Percentiles rank a stretch among this genome's conserved stretches.
phyloP scores from a whole-genome alignment of 768 basidiomycete genomes.

The Mycena alexandri region DNA sequence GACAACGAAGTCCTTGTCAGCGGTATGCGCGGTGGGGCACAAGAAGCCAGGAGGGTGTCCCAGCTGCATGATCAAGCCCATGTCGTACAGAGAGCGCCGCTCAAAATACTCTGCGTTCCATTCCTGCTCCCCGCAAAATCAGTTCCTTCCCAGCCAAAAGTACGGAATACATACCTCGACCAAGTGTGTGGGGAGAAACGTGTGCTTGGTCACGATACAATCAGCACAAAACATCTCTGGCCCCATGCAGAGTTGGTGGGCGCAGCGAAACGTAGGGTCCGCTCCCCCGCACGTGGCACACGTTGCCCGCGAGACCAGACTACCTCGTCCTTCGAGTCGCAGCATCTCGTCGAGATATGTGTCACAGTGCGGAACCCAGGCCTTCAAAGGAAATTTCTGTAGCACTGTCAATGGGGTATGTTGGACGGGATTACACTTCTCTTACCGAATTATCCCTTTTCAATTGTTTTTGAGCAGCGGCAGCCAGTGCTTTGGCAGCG shows the following conservation, averaged over 20 bases:
- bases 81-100: not conserved
- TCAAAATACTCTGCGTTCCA: slow-evolving; percentile 1
- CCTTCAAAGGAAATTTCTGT: not conserved
- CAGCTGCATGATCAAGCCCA: slow-evolving; percentile 8
- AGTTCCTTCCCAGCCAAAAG: not conserved
- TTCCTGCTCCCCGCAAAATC: not conserved
- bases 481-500: too few species aligned
- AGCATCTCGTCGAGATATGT: too few species aligned
- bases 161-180: not conserved
- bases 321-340: too few species aligned
- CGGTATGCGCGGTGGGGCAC: not conserved
- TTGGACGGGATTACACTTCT: not conserved
- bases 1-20: not conserved
- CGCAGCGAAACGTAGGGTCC: too few species aligned
- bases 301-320: too few species aligned
- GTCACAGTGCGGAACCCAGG: not conserved
- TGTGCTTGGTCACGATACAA: too few species aligned
- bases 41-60: slow-evolving; percentile 2
- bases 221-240: too few species aligned
- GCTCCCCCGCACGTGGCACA: too few species aligned
- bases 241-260: too few species aligned
- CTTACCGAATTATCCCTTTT: slow-evolving; percentile 2
- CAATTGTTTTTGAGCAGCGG: not conserved
- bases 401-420: not conserved
- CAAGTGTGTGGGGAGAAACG: too few species aligned